phyloP scores from a whole-genome alignment of 2,329 filamentous ascomycete genomes.

The Diaporthe nobilis region DNA sequence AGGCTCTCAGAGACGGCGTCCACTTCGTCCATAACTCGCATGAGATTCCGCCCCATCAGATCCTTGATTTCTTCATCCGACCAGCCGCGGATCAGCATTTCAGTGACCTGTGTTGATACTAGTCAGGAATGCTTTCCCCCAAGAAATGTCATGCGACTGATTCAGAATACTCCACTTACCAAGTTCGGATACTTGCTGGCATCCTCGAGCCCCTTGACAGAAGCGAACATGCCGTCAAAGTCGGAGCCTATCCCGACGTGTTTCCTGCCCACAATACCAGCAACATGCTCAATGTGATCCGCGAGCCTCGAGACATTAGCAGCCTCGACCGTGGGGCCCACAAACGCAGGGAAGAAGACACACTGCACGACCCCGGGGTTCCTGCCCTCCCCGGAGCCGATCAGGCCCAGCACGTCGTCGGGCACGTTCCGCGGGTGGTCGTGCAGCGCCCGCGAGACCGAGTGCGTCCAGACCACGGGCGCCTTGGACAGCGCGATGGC shows the following conservation, averaged over 20 bases:
- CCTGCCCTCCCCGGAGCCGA: slow-evolving; percentile 45
- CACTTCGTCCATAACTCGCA: slow-evolving; percentile 41
- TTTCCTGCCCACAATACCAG: slow-evolving; percentile 51
- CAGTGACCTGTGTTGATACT: slow-evolving; percentile 37
- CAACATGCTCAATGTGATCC: slow-evolving; percentile 51
- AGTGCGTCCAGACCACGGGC: slow-evolving; percentile 52
- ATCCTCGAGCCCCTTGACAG: slow-evolving; percentile 48
- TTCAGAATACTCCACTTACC: slow-evolving; percentile 36
- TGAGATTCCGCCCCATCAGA: slow-evolving; percentile 41
- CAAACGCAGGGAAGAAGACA: slow-evolving; percentile 51
- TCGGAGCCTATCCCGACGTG: slow-evolving; percentile 56
- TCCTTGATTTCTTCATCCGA: slow-evolving; percentile 40
- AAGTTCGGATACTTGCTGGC: slow-evolving; percentile 48
- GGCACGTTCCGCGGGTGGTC: slow-evolving; percentile 55
- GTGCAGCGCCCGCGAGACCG: slow-evolving; percentile 45
- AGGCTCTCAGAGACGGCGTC: slow-evolving; percentile 37
- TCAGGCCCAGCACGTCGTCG: slow-evolving; percentile 53
- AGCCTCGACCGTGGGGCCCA: slow-evolving; percentile 39
- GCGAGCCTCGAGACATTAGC: slow-evolving; percentile 51
- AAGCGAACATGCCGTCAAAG: slow-evolving; percentile 52
- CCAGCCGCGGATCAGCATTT: slow-evolving; percentile 39
- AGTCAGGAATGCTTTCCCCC: background rate
- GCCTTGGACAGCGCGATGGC: slow-evolving; percentile 47
- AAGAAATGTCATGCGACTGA: rapidly evolving
- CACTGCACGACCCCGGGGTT: slow-evolving; percentile 59